Percentiles rank a stretch among this genome's conserved stretches.
phyloP scores from a whole-genome alignment of 768 basidiomycete genomes.

The Leccinum pellstonianum region DNA sequence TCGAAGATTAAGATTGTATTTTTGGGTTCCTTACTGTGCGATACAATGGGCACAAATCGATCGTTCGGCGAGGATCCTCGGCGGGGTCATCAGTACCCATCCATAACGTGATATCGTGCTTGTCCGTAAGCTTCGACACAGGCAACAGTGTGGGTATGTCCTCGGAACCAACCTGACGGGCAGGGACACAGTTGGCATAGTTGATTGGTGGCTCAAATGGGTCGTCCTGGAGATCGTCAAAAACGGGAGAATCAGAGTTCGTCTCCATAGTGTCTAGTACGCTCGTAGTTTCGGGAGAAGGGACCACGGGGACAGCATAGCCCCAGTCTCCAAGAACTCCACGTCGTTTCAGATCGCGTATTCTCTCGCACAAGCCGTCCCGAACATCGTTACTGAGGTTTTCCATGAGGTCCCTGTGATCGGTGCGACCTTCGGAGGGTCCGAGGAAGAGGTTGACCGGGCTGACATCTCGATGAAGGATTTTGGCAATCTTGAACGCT shows the following conservation, averaged over 20 bases:
- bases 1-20: neutral
- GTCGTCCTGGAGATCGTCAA: neutral
- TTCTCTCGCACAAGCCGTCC: neutral
- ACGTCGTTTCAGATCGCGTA: neutral
- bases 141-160: neutral
- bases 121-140: neutral
- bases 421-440: neutral
- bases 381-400: neutral
- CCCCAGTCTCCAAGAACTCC: neutral
- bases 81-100: neutral
- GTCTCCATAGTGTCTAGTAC: neutral
- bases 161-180: neutral
- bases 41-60: neutral
- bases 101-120: neutral
- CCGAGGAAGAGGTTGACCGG: neutral
- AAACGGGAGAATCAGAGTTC: neutral
- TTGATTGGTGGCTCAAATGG: neutral
- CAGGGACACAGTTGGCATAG: neutral
- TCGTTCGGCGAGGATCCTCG: neutral
- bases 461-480: neutral
- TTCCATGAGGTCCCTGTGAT: neutral
- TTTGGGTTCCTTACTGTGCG: neutral
- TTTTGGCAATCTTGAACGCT: neutral
- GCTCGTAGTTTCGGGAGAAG: too few relatives aligned
- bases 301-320: neutral